Percentiles rank a stretch among this genome's conserved stretches.
phyloP scores from a whole-genome alignment of 139 green algal species.

The Chlamydomonas incerta region DNA sequence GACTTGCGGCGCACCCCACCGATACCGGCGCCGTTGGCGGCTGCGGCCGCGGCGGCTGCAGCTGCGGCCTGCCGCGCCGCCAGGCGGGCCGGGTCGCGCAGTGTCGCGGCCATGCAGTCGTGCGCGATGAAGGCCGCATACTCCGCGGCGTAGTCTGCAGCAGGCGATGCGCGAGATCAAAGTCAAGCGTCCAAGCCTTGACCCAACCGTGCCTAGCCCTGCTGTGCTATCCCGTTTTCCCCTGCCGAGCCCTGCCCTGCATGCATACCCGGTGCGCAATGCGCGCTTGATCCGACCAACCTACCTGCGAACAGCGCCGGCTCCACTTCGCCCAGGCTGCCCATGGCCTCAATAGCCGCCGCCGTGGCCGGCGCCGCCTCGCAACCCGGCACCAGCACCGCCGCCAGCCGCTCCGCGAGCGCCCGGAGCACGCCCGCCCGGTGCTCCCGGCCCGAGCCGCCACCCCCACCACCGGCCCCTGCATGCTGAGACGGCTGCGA shows the following conservation, averaged over 20 bases:
- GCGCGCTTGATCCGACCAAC: too few relatives aligned
- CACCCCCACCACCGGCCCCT: too few relatives aligned
- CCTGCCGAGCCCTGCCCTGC: too few relatives aligned
- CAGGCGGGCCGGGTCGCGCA: not conserved
- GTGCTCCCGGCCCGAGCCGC: not conserved
- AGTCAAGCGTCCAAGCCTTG: too few relatives aligned
- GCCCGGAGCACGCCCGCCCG: slow-evolving; percentile 16
- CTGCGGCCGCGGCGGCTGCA: not conserved
- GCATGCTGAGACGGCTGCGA: not conserved
- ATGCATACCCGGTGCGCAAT: too few relatives aligned
- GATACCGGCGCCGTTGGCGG: not conserved
- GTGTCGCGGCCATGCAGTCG: not conserved
- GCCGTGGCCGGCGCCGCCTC: slow-evolving; percentile 10
- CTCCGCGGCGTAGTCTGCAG: too few relatives aligned
- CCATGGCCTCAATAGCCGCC: slow-evolving; percentile 55
- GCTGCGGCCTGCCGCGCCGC: too few relatives aligned
- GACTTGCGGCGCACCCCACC: not conserved
- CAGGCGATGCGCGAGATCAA: too few relatives aligned
- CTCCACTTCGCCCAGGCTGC: slow-evolving; percentile 45
- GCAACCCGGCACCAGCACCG: not conserved
- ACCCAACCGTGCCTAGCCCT: too few relatives aligned
- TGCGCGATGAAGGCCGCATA: not conserved
- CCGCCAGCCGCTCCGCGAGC: slow-evolving; percentile 54
- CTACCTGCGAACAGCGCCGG: slow-evolving; percentile 60
- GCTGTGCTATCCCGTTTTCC: too few relatives aligned